Evolutionary conservation across 75 land plant genomes (phyloP), one percentile per base, ranked within the genome.

Genomic region (Pinus tabuliformis): DNA sequence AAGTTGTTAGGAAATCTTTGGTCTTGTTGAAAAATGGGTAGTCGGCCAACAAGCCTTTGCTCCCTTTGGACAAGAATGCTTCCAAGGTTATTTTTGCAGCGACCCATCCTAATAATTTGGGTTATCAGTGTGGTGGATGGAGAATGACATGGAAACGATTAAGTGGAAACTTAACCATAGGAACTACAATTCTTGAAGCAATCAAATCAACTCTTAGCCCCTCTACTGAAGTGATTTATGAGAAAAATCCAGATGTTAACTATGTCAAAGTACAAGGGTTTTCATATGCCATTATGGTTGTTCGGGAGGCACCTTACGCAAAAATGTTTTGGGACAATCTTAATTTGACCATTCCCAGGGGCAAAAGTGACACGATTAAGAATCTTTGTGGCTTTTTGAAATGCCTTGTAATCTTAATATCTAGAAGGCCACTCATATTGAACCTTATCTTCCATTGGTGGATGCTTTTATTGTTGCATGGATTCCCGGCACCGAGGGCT

Each of bases 1-100:
- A 92, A 82, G 95, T n/a, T 56, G 97, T 94, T 15, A 84, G 97
- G 78, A 94, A 92, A 73, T 90, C 95, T 8, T 85, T 94, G 24
- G 97, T 94, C 20, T 88, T 94, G 12, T 65, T 94, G 64, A 92
- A 92, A 82, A 92, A 92, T 78, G 89, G 89, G 2, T 80, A 83
- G 66, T 6, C 59, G 16, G 56, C 70, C 20, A 54, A 56, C 3
- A 22, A 75, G n/a, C 84, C 89, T 3, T 28, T 92, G 26, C 73
- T 90, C 1, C 95, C 95, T 3, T 87, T 92, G 58, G 79, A 83
- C 30, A 91, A 88, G 77, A 83, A 83, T 57, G 90, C 89, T 54
- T 16, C 64, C 12, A 91, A 83, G 68, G 89, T 93, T 28, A 87
- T 93, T 13, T 92, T 93, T 26, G 92, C 91, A 20, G 96, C 94